Evolutionary conservation across 1,139 yeast species (phyloP).

Genomic region (Kurtzmaniella quercitrusa): DNA sequence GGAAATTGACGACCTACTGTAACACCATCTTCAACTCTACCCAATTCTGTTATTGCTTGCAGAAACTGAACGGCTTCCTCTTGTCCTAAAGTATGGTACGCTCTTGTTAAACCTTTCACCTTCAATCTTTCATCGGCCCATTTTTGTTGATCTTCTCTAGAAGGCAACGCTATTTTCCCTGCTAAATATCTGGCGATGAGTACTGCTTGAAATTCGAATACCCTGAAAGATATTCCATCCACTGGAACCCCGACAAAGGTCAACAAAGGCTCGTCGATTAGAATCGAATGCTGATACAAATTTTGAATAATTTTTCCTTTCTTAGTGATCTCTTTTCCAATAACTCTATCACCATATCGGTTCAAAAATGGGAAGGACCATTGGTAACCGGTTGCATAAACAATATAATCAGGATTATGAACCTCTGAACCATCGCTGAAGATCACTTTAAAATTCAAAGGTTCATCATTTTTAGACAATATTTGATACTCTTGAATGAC

Average conservation of each 20-base stretch:
- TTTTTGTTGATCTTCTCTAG: conserved; percentile 20
- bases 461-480: conserved; percentile 2
- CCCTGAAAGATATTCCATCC: conserved; percentile 37
- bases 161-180: conserved; percentile 28
- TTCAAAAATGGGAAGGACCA: conserved; percentile 40
- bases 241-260: conserved; percentile 39
- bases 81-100: conserved; percentile 38
- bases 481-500: conserved; percentile 16
- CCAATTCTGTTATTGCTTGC: conserved; percentile 21
- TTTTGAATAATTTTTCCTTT: conserved; percentile 29
- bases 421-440: conserved; percentile 27
- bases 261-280: conserved; percentile 32
- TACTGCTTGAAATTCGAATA: conserved; percentile 41
- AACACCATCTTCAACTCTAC: conserved; percentile 18
- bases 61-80: conserved; percentile 20
- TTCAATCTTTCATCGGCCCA: conserved; percentile 28
- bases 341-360: conserved; percentile 17
- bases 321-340: conserved; percentile 15
- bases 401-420: conserved; percentile 28
- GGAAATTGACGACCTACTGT: conserved; percentile 33
- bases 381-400: conserved; percentile 44
- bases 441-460: conserved; percentile 18
- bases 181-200: conserved; percentile 30
- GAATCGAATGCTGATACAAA: conserved; percentile 37
- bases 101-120: conserved; percentile 27